Evolutionary conservation across 2,329 filamentous ascomycete species (phyloP), one percentile per base, ranked within the genome.

Genomic region (Plectosphaerella plurivora): DNA sequence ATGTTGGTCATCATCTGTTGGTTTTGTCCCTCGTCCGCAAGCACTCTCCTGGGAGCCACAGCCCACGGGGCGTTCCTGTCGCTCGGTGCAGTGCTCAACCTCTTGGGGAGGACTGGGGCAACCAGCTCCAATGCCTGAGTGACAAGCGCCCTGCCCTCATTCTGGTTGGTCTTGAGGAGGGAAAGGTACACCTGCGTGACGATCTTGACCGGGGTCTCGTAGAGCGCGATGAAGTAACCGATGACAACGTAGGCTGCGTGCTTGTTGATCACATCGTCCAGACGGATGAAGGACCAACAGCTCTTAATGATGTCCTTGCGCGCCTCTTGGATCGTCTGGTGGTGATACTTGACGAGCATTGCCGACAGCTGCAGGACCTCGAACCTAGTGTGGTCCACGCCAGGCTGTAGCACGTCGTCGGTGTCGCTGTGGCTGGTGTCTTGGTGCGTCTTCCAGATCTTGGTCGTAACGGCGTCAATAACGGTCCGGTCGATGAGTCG

Each of bases 201-300:
- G 52, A 99, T 97, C 78, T 97, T 99, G 12, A 89, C 81, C 0
- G 94, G 95, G 0, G 94, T 97, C 61, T 99, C 95, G 65, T 96
- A 99, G 58, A 95, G 89, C 1, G 91, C 90, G 61, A 99, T 97
- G 73, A 99, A 99, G 70, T 97, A 99, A 3, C 90, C 91, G 55
- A 99, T 95, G 6, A 99, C 84, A 5, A 97, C 93, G 63, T 99
- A 99, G 3, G 94, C 92, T 1, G 93, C 94, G 67, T 97, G 94
- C 69, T 99, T 99, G 76, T 97, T 99, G 74, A 99, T 96, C 53
- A 96, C 89, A 68, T 99, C 94, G 64, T 99, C 95, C n/a, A 99
- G 81, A 22, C 90, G 85, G 62, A 99, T 99, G 65, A 96, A 97
- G 16, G 92, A 96, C 94, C 94, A 99, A 3, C 91, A 92, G 69